Conservation (phyloP, 495 filamentous ascomycete species). For the Podospora pseudoanserina region DNA sequence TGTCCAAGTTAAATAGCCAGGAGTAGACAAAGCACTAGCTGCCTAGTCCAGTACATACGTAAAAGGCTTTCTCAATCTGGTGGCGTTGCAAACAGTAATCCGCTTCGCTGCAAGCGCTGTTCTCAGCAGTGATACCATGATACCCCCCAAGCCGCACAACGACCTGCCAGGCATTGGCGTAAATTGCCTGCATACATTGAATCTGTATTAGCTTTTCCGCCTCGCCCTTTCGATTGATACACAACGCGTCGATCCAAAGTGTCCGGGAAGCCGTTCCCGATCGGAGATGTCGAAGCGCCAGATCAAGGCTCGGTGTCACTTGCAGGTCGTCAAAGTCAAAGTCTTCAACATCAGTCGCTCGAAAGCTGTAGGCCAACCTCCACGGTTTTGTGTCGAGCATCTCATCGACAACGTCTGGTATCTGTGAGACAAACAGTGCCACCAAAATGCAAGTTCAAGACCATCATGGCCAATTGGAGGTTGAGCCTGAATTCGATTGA, state of each 20-base stretch:
- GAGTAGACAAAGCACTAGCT: no score
- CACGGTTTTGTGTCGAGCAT: not conserved
- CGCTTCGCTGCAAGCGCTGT: not conserved
- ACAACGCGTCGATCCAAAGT: not conserved
- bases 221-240: constrained; percentile 4
- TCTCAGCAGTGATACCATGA: not conserved
- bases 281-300: not conserved
- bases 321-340: not conserved
- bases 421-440: not conserved
- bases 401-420: not conserved
- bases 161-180: not conserved
- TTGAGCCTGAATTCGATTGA: not conserved
- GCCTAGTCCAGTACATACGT: not conserved
- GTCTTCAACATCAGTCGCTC: not conserved
- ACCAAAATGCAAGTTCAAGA: not conserved
- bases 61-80: not conserved
- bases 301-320: not conserved
- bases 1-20: not conserved
- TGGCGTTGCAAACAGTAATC: not conserved
- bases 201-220: not conserved
- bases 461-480: not conserved
- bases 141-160: not conserved
- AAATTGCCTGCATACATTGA: not conserved
- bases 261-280: not conserved
- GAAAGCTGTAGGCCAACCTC: not conserved